phyloP scores from a whole-genome alignment of 2,329 filamentous ascomycete genomes.

The Fusarium nurragi region DNA sequence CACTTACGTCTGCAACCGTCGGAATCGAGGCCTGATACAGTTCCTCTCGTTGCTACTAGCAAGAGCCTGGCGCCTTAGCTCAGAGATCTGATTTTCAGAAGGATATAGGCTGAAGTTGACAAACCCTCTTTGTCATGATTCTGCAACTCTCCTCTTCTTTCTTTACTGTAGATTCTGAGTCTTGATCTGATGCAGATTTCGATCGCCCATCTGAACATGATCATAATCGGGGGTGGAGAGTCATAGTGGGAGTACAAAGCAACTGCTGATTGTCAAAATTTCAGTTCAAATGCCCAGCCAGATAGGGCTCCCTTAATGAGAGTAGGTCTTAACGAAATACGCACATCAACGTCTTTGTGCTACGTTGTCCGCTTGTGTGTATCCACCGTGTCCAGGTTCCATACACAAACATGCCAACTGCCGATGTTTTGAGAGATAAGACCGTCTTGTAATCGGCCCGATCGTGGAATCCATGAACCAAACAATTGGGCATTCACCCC shows the following conservation, averaged over 20 bases:
- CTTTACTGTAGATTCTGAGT: too few relatives aligned
- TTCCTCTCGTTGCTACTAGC: not conserved
- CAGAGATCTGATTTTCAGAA: too few relatives aligned
- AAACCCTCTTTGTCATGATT: too few relatives aligned
- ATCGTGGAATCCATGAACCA: not conserved
- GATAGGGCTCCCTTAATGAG: too few relatives aligned
- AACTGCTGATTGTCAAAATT: not conserved
- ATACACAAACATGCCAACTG: not conserved
- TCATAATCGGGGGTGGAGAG: not conserved
- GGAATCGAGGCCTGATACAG: not conserved
- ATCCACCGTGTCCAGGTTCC: not conserved
- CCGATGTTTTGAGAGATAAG: not conserved
- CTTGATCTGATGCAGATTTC: too few relatives aligned
- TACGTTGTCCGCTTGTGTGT: not conserved
- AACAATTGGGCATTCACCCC: not conserved
- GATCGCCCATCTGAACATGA: not conserved
- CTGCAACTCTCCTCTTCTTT: too few relatives aligned
- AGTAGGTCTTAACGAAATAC: not conserved
- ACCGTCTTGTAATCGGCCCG: constrained; percentile 3
- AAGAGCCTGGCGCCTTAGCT: too few relatives aligned
- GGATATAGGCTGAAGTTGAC: too few relatives aligned
- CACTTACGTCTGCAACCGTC: not conserved
- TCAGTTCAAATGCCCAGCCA: not conserved
- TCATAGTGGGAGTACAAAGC: not conserved
- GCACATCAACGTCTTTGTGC: constrained; percentile 3